phyloP scores from a whole-genome alignment of 2,329 filamentous ascomycete genomes.

The Sporothrix pallida region DNA sequence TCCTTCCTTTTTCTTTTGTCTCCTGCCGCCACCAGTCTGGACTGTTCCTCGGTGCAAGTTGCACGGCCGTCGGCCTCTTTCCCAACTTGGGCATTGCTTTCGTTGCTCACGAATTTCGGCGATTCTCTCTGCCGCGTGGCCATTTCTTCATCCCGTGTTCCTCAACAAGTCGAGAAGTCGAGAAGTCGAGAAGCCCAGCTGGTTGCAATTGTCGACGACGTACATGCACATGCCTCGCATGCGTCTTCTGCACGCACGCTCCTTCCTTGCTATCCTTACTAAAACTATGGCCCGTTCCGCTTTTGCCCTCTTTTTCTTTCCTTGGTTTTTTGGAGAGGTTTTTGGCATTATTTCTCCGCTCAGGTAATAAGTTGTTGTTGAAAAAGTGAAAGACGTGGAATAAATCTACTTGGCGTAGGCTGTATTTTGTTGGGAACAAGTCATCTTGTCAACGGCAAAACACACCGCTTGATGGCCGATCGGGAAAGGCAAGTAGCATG shows the following conservation, averaged over 20 bases:
- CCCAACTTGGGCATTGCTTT: slow-evolving; percentile 6
- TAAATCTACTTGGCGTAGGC: neutral
- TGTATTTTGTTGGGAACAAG: neutral
- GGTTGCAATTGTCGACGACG: neutral
- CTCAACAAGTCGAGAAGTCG: neutral
- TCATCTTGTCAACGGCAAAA: neutral
- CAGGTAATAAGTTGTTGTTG: neutral
- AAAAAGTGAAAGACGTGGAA: too few species aligned
- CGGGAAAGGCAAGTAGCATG: neutral
- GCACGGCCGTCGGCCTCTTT: neutral
- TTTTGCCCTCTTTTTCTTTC: neutral
- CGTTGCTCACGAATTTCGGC: neutral
- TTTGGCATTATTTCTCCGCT: neutral
- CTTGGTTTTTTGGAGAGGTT: neutral
- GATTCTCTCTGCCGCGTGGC: neutral
- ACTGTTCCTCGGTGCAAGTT: neutral
- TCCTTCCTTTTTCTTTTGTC: neutral
- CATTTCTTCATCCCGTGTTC: neutral
- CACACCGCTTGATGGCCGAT: neutral
- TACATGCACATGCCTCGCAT: neutral
- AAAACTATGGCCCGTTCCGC: slow-evolving; percentile 13
- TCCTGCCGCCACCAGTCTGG: neutral
- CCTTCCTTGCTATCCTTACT: neutral
- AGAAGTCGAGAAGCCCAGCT: neutral
- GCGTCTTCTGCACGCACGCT: neutral